Evolutionary conservation across 352 stramenopile genomes (phyloP).

Genomic region (Phytophthora megakarya): DNA sequence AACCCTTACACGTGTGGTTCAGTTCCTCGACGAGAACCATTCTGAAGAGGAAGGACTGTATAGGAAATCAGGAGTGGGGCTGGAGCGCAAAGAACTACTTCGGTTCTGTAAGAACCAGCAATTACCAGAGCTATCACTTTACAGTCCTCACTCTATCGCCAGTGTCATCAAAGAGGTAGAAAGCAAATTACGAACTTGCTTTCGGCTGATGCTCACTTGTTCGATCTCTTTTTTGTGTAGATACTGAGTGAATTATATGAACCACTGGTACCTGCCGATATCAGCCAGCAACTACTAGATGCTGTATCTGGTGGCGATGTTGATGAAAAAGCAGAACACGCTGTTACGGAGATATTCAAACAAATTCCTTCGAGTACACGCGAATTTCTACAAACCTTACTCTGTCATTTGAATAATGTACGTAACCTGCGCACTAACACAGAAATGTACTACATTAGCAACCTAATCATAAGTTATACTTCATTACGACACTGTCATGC

Average conservation of each 20-base stretch:
- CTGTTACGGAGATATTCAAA: slow-evolving; percentile 39
- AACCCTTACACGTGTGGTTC: slow-evolving; percentile 43
- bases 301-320: slow-evolving; percentile 5
- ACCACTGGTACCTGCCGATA: slow-evolving; percentile 45
- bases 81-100: slow-evolving; percentile 38
- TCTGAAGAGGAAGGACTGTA: slow-evolving; percentile 56
- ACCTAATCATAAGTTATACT: no score
- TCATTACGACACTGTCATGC: neutral
- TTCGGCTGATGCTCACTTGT: neutral
- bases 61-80: slow-evolving; percentile 28
- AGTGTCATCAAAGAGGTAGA: slow-evolving; percentile 50
- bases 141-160: slow-evolving; percentile 54
- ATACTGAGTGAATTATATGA: slow-evolving; percentile 45
- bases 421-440: neutral
- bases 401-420: slow-evolving; percentile 57
- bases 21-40: slow-evolving; percentile 55
- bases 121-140: slow-evolving; percentile 43
- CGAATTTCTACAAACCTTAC: slow-evolving; percentile 55
- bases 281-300: slow-evolving; percentile 48
- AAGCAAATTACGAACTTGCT: neutral
- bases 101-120: slow-evolving; percentile 16
- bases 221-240: slow-evolving; percentile 10
- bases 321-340: slow-evolving; percentile 12
- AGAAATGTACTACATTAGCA: no score
- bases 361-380: slow-evolving; percentile 38